Evolutionary conservation across 179 eudicot genomes (phyloP), one percentile per base, ranked within the genome.

Genomic region (Heliamphora pulchella): DNA sequence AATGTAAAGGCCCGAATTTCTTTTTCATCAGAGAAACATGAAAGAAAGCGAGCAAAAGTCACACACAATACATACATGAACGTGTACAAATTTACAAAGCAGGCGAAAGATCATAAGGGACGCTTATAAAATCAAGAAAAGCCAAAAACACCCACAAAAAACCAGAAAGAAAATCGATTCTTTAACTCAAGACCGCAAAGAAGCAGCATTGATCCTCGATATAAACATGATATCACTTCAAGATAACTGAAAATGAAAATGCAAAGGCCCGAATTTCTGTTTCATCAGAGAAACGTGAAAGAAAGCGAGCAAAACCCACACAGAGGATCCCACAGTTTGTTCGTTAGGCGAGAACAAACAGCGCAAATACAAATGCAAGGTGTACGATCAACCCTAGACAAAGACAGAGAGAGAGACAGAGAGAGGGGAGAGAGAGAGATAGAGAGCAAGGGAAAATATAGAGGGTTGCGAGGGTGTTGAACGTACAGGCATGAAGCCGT

Each of bases 401-500:
- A 48, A 39, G 71, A 76, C 3, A 44, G 22, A n/a, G 0, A 63
- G 61, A 67, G 68, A 44, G 57, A 83, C 15, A 31, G 41, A 77
- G 14, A 18, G 9, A 44, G 43, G 44, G 70, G 22, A 20, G 22
- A 14, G 0, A 44, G 46, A 3, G 20, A 58, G 14, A 11, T 1
- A 15, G n/a, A 1, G 39, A 43, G 17, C 80, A 71, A 73, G 44
- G 74, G 67, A 62, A 78, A 47, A 41, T 57, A n/a, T 11, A 51
- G 57, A 67, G 72, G 31, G 9, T 1, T 46, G 17, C 8, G 8
- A 8, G 59, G 8, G 71, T 46, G 57, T 76, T 62, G 11, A 6
- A 68, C 72, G 44, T 91, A 96, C 98, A 83, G 97, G 97, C 97
- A 97, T 97, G 82, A 94, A 86, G 44, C 99, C 99, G 76, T 97